These are phyloP conservation scores for Taiozyma sp. DNA, from an alignment of 1,139 yeast species.

Conservation along the genomic window DNA sequence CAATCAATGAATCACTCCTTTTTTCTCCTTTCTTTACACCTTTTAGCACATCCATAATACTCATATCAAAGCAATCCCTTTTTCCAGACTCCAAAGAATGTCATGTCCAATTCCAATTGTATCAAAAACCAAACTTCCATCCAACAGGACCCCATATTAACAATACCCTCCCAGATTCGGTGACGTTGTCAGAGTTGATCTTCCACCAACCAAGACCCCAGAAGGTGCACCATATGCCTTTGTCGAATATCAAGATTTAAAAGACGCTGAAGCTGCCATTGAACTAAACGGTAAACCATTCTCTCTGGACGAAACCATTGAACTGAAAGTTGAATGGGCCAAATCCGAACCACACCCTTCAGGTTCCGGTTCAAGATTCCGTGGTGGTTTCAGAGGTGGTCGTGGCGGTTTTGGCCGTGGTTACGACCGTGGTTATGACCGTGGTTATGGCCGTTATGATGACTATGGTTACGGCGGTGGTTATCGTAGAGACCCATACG, in stretches of 20 bases:
- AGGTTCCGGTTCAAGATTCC: conserved; percentile 12
- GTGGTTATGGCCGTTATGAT: conserved; percentile 8
- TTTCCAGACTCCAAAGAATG: background rate
- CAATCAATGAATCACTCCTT: background rate
- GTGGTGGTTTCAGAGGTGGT: conserved; percentile 21
- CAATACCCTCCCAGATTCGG: conserved; percentile 42
- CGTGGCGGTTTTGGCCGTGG: conserved; percentile 3
- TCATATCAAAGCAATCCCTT: background rate
- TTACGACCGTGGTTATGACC: conserved; percentile 14
- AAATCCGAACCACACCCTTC: conserved; percentile 47
- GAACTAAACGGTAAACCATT: conserved; percentile 42
- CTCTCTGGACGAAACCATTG: conserved; percentile 34
- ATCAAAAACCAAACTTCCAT: background rate
- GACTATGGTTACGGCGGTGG: conserved; percentile 15
- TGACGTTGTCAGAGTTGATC: conserved; percentile 59
- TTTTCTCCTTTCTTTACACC: background rate
- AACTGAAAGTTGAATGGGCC: conserved; percentile 53
- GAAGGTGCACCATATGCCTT: conserved; percentile 70
- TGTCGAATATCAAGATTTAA: conserved; percentile 57
- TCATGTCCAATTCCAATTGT: conserved; percentile 2
- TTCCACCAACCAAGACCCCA: conserved; percentile 64
- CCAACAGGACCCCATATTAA: conserved; percentile 10
- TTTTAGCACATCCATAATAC: background rate
- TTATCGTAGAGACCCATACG: conserved; percentile 8
- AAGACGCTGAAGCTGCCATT: conserved; percentile 61